Percentiles rank a stretch among this genome's conserved stretches.
Evolutionary conservation across 2,329 filamentous ascomycete genomes (phyloP).

Genomic region (Claviceps citrina): DNA sequence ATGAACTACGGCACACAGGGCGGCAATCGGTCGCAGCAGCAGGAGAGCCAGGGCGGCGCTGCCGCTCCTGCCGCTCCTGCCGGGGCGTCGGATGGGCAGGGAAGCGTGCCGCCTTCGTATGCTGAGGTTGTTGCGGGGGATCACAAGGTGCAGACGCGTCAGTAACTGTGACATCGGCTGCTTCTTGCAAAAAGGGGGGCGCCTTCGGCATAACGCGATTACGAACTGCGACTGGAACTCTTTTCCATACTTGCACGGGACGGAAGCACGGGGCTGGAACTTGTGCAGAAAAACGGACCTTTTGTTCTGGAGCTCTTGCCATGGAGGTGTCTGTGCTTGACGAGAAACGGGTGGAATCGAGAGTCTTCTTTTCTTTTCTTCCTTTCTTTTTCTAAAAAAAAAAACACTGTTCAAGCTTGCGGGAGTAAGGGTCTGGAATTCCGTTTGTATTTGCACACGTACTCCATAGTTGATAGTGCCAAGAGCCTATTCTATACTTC

Average conservation of each 20-base stretch:
- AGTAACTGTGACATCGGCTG: background rate
- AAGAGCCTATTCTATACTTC: no score
- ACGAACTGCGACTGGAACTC: background rate
- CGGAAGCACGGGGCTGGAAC: background rate
- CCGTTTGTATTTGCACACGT: background rate
- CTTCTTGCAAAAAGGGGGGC: background rate
- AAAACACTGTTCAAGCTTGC: background rate
- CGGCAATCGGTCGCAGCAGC: background rate
- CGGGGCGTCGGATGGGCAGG: conserved; percentile 24
- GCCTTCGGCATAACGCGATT: background rate
- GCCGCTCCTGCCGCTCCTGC: conserved; percentile 24
- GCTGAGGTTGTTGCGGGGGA: conserved; percentile 81
- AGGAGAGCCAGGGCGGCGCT: conserved; percentile 16
- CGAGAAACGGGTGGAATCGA: background rate
- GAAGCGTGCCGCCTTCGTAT: conserved; percentile 61
- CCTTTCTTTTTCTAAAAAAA: background rate
- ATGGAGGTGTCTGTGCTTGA: background rate
- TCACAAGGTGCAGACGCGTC: conserved; percentile 60
- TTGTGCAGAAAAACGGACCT: background rate
- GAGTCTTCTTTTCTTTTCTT: background rate
- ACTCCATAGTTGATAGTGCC: no score
- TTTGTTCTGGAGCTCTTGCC: background rate
- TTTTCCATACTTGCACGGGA: background rate
- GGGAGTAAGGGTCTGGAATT: background rate
- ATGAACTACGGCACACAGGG: conserved; percentile 11